These are phyloP conservation scores for Gautieria morchelliformis DNA, from an alignment of 768 basidiomycete genomes.

Conservation along the genomic window DNA sequence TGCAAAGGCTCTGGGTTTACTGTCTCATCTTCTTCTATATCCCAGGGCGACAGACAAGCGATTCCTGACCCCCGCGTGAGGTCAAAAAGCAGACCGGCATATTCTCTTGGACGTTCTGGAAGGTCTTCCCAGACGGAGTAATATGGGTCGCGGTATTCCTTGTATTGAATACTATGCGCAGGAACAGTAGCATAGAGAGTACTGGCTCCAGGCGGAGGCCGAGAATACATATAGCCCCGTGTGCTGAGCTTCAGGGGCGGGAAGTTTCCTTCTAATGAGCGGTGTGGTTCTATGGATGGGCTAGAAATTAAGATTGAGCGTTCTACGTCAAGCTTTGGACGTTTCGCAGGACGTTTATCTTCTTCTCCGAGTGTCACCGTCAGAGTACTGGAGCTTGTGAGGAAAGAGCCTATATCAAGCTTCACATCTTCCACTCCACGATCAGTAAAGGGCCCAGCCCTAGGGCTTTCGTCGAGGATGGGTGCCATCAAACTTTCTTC, in stretches of 20 bases:
- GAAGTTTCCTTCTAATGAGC: not conserved
- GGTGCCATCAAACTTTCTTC: not conserved
- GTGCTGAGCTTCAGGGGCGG: slow-evolving; percentile 16
- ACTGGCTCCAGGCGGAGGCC: slow-evolving; percentile 40
- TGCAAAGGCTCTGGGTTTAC: slow-evolving; percentile 13
- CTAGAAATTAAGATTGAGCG: not conserved
- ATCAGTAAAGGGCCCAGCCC: not conserved
- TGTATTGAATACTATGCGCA: slow-evolving; percentile 39
- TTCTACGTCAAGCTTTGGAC: not conserved
- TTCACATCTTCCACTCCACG: not conserved
- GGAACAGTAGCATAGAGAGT: slow-evolving; percentile 38
- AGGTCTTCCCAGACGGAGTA: slow-evolving; percentile 69
- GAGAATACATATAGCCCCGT: slow-evolving; percentile 35
- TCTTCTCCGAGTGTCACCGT: not conserved
- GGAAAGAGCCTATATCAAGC: not conserved
- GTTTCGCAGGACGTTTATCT: not conserved
- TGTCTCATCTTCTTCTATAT: slow-evolving; percentile 9
- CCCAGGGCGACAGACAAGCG: slow-evolving; percentile 53
- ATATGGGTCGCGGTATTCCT: slow-evolving; percentile 67
- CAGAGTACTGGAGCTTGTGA: not conserved
- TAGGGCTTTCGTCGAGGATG: not conserved
- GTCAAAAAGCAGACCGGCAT: slow-evolving; percentile 67
- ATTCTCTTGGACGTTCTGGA: slow-evolving; percentile 60
- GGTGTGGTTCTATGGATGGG: not conserved
- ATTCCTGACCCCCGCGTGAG: slow-evolving; percentile 59